Base-by-base conservation (phyloP, 495 filamentous ascomycete species). In the Penicillium pancosmium region DNA sequence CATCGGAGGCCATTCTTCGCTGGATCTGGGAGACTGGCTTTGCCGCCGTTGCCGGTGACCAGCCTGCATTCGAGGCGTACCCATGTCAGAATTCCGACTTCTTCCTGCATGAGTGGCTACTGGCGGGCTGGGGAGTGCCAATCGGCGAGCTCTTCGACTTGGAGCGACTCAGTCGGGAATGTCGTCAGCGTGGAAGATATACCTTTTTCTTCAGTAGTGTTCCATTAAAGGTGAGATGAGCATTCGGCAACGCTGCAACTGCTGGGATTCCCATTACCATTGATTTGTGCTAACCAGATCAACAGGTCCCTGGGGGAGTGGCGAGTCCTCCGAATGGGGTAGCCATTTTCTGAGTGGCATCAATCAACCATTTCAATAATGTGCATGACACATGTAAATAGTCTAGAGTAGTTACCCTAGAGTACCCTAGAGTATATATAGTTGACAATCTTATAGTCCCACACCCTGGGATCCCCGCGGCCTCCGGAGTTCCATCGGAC, bases 141-240 rank as follows among this genome's bases (percentile, higher is more conserved):
- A 60, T 66, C 11, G 63, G 63, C n/a, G 63, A 66, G 38, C 43
- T 19, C 13, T 66, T 56, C 47, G 60, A 66, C 38, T 69, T 86
- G 25, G 78, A 82, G 54, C 75, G 67, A 25, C 66, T 86, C 18
- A 73, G 77, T 1, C 75, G 75, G 49, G 67, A 74, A 21, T 83
- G 82, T 60, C 73, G 73, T 64, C 72, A 73, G 31, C 46, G 71
- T 38, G 61, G 68, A 11, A 55, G 77, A 41, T 79, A 68, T 66
- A 69, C 69, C 0, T 78, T 79, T 44, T 75, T 80, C 59, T 58
- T 79, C 36, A 73, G 75, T 9, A 75, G 70, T 48, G 70, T 70
- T 34, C 80, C 78, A 1, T 40, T 79, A 15, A 44, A 44, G 41
- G 41, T 44, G 41, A 44, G 41, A 44, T 44, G 9, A 38, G 34